These are phyloP conservation scores for Paraphaeosphaeria minitans DNA, from an alignment of 2,329 filamentous ascomycete genomes.

Conservation along the genomic window DNA sequence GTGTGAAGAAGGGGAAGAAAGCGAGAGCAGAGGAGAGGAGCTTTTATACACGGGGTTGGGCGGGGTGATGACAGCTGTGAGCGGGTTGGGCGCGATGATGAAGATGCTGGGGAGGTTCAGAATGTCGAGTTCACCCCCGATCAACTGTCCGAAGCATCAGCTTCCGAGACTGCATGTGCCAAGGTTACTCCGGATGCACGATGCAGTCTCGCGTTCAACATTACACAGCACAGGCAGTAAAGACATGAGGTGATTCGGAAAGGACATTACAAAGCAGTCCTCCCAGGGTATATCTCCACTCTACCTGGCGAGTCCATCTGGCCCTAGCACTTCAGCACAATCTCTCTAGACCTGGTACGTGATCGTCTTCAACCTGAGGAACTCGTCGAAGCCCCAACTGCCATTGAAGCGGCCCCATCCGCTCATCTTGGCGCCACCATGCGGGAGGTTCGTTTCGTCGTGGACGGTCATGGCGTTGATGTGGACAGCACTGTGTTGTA, in stretches of 20 bases:
- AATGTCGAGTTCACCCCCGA: too few relatives aligned
- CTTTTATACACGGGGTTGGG: not conserved
- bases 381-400: slow-evolving; percentile 54
- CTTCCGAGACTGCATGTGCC: too few relatives aligned
- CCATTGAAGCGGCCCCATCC: slow-evolving; percentile 57
- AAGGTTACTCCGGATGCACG: not conserved
- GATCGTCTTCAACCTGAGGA: slow-evolving; percentile 50
- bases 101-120: too few relatives aligned
- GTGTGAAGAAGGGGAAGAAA: not conserved
- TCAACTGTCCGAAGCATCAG: too few relatives aligned
- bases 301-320: not conserved
- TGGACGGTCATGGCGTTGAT: slow-evolving; percentile 59
- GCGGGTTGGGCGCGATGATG: not conserved
- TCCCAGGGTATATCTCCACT: not conserved
- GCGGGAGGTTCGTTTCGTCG: slow-evolving; percentile 55
- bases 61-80: too few relatives aligned
- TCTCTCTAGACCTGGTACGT: slow-evolving; percentile 43
- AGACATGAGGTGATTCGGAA: not conserved
- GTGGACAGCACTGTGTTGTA: slow-evolving; percentile 49
- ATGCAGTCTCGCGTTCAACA: not conserved
- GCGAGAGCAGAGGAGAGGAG: not conserved
- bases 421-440: slow-evolving; percentile 57
- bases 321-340: too few relatives aligned
- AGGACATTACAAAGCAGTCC: not conserved
- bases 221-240: not conserved